These are phyloP conservation scores for Flaveria linearis DNA, from an alignment of 129 eudicot species.

Conservation along the genomic window DNA sequence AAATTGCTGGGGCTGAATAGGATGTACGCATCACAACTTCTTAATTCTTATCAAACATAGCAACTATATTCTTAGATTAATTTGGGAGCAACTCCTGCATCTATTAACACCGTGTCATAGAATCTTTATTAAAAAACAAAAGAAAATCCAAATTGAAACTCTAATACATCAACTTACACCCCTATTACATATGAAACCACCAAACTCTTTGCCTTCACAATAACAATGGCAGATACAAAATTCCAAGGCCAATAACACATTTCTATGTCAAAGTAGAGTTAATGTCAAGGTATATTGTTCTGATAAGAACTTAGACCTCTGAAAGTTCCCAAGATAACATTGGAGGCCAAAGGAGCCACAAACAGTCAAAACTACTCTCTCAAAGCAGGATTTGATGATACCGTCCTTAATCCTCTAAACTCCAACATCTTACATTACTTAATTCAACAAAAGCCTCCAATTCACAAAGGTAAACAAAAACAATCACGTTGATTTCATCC, in stretches of 20 bases:
- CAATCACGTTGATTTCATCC: too few relatives aligned
- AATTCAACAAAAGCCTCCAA: conserved; percentile 16
- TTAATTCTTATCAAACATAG: neutral
- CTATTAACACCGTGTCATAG: neutral
- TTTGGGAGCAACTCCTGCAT: conserved; percentile 1
- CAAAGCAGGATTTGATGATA: too few relatives aligned
- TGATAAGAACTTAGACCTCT: neutral
- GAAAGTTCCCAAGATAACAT: too few relatives aligned
- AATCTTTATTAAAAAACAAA: neutral
- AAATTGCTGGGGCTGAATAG: too few relatives aligned
- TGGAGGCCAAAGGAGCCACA: too few relatives aligned
- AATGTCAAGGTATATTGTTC: neutral
- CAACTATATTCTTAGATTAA: neutral
- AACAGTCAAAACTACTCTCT: too few relatives aligned
- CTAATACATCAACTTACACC: neutral
- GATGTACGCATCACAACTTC: too few relatives aligned
- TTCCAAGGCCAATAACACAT: conserved; percentile 8
- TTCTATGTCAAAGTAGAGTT: neutral
- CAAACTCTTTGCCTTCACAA: neutral
- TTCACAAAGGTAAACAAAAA: neutral
- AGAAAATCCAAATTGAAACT: conserved; percentile 10
- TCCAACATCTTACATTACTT: conserved; percentile 12
- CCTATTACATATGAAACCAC: neutral
- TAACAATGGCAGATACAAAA: neutral
- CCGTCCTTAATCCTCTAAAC: neutral